These are phyloP conservation scores for Boletus rufocinnamomeus DNA, from an alignment of 768 basidiomycete genomes.

Conservation along the genomic window DNA sequence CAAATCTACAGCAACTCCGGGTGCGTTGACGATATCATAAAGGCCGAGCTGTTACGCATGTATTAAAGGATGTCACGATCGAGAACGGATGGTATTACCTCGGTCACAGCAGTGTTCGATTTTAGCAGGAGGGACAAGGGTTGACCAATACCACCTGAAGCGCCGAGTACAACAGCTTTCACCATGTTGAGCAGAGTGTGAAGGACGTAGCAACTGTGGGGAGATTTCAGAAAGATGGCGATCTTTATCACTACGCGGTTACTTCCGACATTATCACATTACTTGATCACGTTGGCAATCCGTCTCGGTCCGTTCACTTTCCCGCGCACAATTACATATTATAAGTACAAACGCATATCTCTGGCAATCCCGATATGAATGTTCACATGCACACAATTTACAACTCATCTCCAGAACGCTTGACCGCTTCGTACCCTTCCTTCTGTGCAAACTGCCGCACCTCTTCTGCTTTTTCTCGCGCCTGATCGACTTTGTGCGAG, in stretches of 20 bases:
- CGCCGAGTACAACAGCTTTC: conserved; percentile 95
- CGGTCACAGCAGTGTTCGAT: conserved; percentile 75
- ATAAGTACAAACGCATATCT: neutral
- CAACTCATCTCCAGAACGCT: conserved; percentile 32
- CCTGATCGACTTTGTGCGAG: conserved; percentile 29
- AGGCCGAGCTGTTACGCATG: conserved; percentile 63
- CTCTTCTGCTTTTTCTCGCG: conserved; percentile 28
- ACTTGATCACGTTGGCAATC: neutral
- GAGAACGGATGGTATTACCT: conserved; percentile 45
- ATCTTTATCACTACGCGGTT: conserved; percentile 25
- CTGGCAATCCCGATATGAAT: neutral
- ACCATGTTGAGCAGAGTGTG: conserved; percentile 28
- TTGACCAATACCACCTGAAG: conserved; percentile 97
- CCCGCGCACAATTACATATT: neutral
- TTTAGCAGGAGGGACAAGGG: conserved; percentile 93
- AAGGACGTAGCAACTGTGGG: neutral
- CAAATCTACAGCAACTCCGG: conserved; percentile 94
- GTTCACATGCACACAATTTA: neutral
- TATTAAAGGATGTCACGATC: conserved; percentile 5
- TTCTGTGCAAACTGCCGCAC: conserved; percentile 19
- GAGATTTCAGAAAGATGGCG: neutral
- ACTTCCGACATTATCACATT: conserved; percentile 13
- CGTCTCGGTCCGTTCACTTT: neutral
- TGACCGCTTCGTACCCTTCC: conserved; percentile 18
- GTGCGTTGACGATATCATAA: conserved; percentile 97